Conservation (phyloP, 768 basidiomycete genomes). For the Termitomyces sp. region DNA sequence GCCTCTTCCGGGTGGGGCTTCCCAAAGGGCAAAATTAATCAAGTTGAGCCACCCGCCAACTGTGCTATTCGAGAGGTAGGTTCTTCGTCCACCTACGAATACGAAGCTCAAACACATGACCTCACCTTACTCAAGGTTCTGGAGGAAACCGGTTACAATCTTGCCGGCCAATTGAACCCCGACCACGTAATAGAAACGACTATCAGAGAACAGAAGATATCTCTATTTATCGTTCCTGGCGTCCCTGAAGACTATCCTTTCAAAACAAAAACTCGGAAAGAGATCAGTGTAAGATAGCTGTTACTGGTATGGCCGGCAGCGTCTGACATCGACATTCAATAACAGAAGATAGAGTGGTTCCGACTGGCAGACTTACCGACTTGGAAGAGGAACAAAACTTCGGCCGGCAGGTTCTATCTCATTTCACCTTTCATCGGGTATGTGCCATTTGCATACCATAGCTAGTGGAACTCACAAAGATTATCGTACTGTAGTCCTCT, state of each 20-base stretch:
- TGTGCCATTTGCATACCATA: conserved; percentile 19
- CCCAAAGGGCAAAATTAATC: conserved; percentile 99
- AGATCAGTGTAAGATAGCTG: conserved; percentile 79
- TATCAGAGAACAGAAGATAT: conserved; percentile 88
- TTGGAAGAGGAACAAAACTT: conserved; percentile 77
- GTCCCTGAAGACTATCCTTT: conserved; percentile 88
- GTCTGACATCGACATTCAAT: conserved; percentile 14
- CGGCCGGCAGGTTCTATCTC: conserved; percentile 85
- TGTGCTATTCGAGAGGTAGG: conserved; percentile 93
- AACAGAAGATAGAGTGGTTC: conserved; percentile 97
- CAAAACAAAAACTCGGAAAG: conserved; percentile 92
- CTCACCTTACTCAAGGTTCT: conserved; percentile 57
- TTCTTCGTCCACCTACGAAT: conserved; percentile 1
- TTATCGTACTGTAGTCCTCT: conserved; percentile 41
- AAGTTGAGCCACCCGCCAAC: conserved; percentile 75
- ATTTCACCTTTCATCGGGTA: conserved; percentile 93
- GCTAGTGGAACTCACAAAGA: neutral
- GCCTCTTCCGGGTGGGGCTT: conserved; percentile 98
- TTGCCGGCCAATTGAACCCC: conserved; percentile 62
- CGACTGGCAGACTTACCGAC: conserved; percentile 84
- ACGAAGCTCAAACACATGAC: neutral
- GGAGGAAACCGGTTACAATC: conserved; percentile 96
- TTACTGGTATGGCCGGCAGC: conserved; percentile 1
- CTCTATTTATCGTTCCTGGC: conserved; percentile 85
- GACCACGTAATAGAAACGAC: conserved; percentile 77